Base-by-base conservation (phyloP, 2,329 filamentous ascomycete genomes). In the Pyricularia pennisetigena region DNA sequence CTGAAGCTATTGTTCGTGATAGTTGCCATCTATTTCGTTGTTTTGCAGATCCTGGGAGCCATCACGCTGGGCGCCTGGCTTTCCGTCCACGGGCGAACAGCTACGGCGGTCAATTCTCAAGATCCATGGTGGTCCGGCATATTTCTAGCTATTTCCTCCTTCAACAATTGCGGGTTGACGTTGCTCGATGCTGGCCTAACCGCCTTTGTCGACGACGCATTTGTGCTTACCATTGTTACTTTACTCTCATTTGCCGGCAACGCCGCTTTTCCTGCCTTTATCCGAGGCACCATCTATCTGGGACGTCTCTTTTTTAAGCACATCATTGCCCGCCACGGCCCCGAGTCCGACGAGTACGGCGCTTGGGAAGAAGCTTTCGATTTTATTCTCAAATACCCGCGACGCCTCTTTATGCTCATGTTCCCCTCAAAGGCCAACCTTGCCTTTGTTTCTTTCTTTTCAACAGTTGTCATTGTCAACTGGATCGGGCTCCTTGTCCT, bases 91-190 rank as follows among this genome's bases (percentile, higher is more conserved):
- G 80, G 82, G 61, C 78, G 85, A 0, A 77, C 78, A 10, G 78
- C 81, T 4, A 81, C 86, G 0, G 73, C 77, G 2, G 76, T 75
- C 5, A 89, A 90, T 73, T 85, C 83, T 12, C 81, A 88, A 67
- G 85, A 87, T 69, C 85, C 88, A 35, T 90, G 86, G 86, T 91
- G 88, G 88, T 79, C 86, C 2, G 88, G 88, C 59, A 83, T 87
- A 63, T 91, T 91, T 77, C 87, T 89, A 70, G 86, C 85, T 2
- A 83, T 87, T 4, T 89, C 86, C 24, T 88, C 88, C 0, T 91
- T 91, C 76, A 90, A 90, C 76, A 91, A 90, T 71, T 87, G 83
- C 20, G 88, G 88, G 41, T 89, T 91, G 87, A 85, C 84, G 23
- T 79, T 90, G 54, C 77, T 90, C 10, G 88, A 91, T 74, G 82